Evolutionary conservation across 139 green algal genomes (phyloP).

Genomic region (Chloropicon primus): DNA sequence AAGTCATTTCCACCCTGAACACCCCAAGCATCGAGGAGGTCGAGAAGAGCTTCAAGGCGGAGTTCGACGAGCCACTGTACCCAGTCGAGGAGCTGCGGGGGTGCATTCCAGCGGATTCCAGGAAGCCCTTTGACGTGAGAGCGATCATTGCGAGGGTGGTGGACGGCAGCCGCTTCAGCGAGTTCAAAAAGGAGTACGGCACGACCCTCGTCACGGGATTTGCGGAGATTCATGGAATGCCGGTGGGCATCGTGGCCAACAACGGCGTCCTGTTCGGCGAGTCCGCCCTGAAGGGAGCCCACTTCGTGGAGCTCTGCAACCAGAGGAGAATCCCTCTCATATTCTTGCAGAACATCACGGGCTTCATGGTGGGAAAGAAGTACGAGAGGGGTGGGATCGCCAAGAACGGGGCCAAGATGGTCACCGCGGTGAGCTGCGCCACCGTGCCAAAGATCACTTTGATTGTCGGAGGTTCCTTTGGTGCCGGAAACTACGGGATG

Average conservation of each 20-base stretch:
- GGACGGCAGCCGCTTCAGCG: slow-evolving; percentile 71
- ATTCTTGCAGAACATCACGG: slow-evolving; percentile 57
- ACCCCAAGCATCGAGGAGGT: neutral
- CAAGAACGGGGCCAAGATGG: slow-evolving; percentile 93
- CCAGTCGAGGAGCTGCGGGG: slow-evolving; percentile 38
- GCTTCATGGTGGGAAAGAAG: slow-evolving; percentile 71
- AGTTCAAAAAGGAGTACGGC: slow-evolving; percentile 86
- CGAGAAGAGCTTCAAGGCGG: neutral
- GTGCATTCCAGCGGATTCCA: slow-evolving; percentile 43
- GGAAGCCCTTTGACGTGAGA: slow-evolving; percentile 53
- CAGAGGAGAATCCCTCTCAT: slow-evolving; percentile 75
- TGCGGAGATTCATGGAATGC: slow-evolving; percentile 25
- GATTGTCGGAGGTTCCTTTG: slow-evolving; percentile 71
- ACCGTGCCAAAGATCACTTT: slow-evolving; percentile 85
- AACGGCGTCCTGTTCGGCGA: slow-evolving; percentile 80
- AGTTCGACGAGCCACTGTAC: slow-evolving; percentile 57
- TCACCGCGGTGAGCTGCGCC: slow-evolving; percentile 60
- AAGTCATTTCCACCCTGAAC: slow-evolving; percentile 43
- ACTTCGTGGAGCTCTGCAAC: slow-evolving; percentile 62
- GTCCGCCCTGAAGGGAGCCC: slow-evolving; percentile 69
- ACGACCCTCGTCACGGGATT: slow-evolving; percentile 73
- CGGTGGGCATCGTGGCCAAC: slow-evolving; percentile 85
- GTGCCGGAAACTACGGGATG: slow-evolving; percentile 96
- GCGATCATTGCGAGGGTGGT: slow-evolving; percentile 56
- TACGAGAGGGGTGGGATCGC: slow-evolving; percentile 84